Percentiles rank a stretch among this genome's conserved stretches.
Conservation (phyloP, 2,329 filamentous ascomycete species). For the Dothideomycetes sp. region DNA sequence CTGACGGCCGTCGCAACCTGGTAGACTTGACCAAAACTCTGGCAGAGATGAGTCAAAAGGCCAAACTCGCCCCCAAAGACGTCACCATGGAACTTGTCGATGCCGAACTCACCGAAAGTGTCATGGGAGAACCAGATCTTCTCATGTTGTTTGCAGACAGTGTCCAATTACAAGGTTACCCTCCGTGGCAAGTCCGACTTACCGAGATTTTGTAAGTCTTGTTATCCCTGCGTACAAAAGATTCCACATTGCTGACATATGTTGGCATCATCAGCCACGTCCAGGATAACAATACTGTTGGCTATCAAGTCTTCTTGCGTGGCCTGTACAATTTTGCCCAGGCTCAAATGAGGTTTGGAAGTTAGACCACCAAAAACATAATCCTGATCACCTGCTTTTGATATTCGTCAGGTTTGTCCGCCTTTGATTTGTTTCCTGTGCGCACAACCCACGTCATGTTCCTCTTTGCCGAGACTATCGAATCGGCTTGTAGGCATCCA, state of each 20-base stretch:
- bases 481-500: no score
- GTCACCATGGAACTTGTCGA: constrained; percentile 82
- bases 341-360: constrained; percentile 79
- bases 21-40: constrained; percentile 93
- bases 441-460: constrained; percentile 7
- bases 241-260: constrained; percentile 4
- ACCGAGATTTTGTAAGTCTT: constrained; percentile 86
- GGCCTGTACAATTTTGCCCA: constrained; percentile 76
- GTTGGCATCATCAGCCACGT: constrained; percentile 32
- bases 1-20: constrained; percentile 86
- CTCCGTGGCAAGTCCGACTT: constrained; percentile 89
- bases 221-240: no score
- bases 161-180: constrained; percentile 81
- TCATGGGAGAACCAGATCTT: constrained; percentile 84
- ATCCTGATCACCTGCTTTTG: background rate
- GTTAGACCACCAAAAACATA: constrained; percentile 29
- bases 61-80: constrained; percentile 71
- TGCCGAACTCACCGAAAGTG: constrained; percentile 66
- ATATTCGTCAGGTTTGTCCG: constrained; percentile 4
- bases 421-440: background rate
- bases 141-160: constrained; percentile 78
- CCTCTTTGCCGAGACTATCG: constrained; percentile 2
- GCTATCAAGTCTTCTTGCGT: constrained; percentile 86
- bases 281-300: constrained; percentile 69
- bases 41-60: constrained; percentile 86